phyloP scores from a whole-genome alignment of 192 early-diverging fungal genomes.

The Martensiomyces pterosporus region DNA sequence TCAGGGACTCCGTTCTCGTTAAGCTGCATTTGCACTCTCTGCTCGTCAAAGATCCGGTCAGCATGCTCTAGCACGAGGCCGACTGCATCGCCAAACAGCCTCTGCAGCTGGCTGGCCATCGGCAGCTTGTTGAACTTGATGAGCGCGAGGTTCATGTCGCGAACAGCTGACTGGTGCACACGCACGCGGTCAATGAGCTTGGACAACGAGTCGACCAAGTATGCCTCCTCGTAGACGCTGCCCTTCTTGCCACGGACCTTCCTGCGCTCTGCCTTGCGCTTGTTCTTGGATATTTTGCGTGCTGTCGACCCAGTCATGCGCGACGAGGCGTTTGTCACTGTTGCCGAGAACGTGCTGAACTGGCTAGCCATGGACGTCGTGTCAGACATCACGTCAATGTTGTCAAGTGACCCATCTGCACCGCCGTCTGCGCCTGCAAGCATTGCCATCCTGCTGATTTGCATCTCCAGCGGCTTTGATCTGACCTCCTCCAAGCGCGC shows the following conservation, averaged over 20 bases:
- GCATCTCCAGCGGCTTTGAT: constrained; percentile 16
- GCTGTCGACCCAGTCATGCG: constrained; percentile 58
- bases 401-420: constrained; percentile 63
- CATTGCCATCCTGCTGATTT: constrained; percentile 3
- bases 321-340: constrained; percentile 59
- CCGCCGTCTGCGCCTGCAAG: not conserved
- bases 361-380: constrained; percentile 90
- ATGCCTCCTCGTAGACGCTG: constrained; percentile 86
- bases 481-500: constrained; percentile 34
- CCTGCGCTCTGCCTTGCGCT: constrained; percentile 69
- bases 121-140: constrained; percentile 47
- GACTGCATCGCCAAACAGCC: constrained; percentile 48
- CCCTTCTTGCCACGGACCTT: constrained; percentile 86
- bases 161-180: constrained; percentile 49
- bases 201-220: constrained; percentile 65
- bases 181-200: constrained; percentile 29
- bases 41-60: constrained; percentile 52
- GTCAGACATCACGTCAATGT: constrained; percentile 93
- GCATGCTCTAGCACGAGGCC: constrained; percentile 31
- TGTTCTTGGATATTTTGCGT: constrained; percentile 52
- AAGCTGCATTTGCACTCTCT: constrained; percentile 24
- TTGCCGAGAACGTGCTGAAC: constrained; percentile 73
- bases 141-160: constrained; percentile 51
- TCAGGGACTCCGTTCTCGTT: constrained; percentile 18
- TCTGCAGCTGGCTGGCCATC: constrained; percentile 52